A percentile compares a stretch with the other conserved stretches of the same genome.
Conservation (phyloP, 768 basidiomycete species). For the Cyathus striatus region DNA sequence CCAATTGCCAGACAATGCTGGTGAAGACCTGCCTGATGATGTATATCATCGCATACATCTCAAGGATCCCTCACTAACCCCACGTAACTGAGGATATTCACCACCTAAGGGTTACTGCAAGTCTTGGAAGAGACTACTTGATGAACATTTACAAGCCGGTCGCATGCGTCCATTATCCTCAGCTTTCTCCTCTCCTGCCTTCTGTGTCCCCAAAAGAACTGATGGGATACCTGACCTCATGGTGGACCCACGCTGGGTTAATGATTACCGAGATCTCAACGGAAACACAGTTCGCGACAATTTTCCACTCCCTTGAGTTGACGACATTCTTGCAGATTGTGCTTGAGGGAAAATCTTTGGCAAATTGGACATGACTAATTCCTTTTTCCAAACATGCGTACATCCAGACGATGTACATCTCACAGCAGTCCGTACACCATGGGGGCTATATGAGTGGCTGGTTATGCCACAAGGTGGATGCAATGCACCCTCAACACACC, state of each 20-base stretch:
- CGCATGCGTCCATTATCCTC: slow-evolving; percentile 18
- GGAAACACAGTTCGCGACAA: slow-evolving; percentile 5
- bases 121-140: slow-evolving; percentile 19
- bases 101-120: slow-evolving; percentile 17
- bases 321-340: slow-evolving; percentile 22
- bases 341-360: slow-evolving; percentile 28
- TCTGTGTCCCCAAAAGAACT: slow-evolving; percentile 16
- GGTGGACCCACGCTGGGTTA: slow-evolving; percentile 9
- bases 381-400: slow-evolving; percentile 32
- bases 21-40: slow-evolving; percentile 7
- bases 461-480: slow-evolving; percentile 31
- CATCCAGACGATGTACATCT: slow-evolving; percentile 18
- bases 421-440: slow-evolving; percentile 14
- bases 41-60: slow-evolving; percentile 9
- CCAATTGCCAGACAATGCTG: not conserved
- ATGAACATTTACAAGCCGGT: slow-evolving; percentile 25
- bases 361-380: slow-evolving; percentile 33
- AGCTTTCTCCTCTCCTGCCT: slow-evolving; percentile 20
- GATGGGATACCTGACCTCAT: slow-evolving; percentile 5
- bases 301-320: slow-evolving; percentile 12
- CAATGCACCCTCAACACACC: slow-evolving; percentile 24
- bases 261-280: slow-evolving; percentile 12
- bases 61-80: not conserved
- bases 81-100: not conserved
- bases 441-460: slow-evolving; percentile 27